Base-by-base conservation (phyloP, 2,329 filamentous ascomycete genomes). In the Xylaria sp. region DNA sequence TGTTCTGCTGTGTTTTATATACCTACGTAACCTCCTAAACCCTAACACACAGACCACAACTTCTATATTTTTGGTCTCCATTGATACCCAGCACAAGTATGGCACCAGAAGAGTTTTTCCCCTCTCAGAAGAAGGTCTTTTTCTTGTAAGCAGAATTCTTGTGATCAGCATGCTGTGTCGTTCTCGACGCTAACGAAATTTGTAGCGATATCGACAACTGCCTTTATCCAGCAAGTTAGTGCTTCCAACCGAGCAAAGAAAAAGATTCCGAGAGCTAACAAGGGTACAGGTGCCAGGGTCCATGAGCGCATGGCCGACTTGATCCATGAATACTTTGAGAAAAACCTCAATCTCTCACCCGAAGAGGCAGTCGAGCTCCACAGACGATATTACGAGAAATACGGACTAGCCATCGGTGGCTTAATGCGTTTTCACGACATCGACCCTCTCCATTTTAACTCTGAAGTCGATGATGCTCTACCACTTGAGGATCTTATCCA, bases 311-410 rank as follows among this genome's bases (percentile, higher is more conserved):
- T 68, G 66, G 66, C 63, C 3, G 66, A 68, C 54, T 29, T 68
- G 55, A 68, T 68, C n/a, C 66, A 68, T 10, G 54, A 49, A 11
- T 68, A 68, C 22, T 63, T 68, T 31, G 66, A 68, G 31, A 66
- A 51, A 15, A 9, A 66, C 27, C 63, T 68, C 13, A 42, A 49
- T n/a, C 58, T 66, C 6, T 57, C 66, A 6, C 63, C 17, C 25
- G 58, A 68, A 38, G 63, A 49, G 5, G 66, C 63, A 2, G 55
- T 68, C 6, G 20, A 20, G n/a, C 66, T 68, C 22, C 66, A 68
- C 44, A 54, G 20, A 5, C 29, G 54, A 10, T 66, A 68, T 42
- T 68, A 68, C 11, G 50, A 60, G 42, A 68, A 54, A 6, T 68
- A 68, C 9, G 66, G 66, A 10, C 54, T 68, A 2, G 66, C 63